phyloP scores from a whole-genome alignment of 73 alveolate species.

The Stentor coeruleus region DNA sequence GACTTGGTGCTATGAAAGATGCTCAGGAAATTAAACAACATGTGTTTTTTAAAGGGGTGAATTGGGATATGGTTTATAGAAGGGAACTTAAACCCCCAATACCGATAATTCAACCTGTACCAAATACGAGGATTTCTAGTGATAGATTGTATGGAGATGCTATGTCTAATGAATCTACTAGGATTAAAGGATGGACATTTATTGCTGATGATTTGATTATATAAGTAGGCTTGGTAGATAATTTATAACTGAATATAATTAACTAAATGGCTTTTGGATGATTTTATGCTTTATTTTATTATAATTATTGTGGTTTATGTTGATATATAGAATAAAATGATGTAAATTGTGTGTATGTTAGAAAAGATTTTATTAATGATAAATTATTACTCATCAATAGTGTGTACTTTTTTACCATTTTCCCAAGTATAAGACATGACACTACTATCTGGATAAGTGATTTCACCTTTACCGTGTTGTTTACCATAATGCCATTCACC shows the following conservation, averaged over 20 bases:
- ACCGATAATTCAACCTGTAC: conserved; percentile 28
- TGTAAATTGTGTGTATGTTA: too few species aligned
- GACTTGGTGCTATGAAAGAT: conserved; percentile 84
- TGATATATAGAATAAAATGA: too few species aligned
- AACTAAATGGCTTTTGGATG: too few species aligned
- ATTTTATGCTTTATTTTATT: too few species aligned
- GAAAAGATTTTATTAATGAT: too few species aligned
- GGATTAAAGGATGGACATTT: neutral
- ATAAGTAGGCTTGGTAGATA: neutral
- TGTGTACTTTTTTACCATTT: neutral
- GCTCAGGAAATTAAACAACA: conserved; percentile 87
- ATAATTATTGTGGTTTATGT: too few species aligned
- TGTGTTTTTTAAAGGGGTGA: conserved; percentile 85
- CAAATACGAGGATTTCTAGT: neutral
- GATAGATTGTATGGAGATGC: neutral
- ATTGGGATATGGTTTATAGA: conserved; percentile 77
- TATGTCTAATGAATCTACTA: neutral
- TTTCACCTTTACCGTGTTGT: conserved; percentile 31
- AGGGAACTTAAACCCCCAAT: conserved; percentile 45
- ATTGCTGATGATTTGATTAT: neutral
- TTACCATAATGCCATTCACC: conserved; percentile 40
- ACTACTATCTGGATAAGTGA: conserved; percentile 9
- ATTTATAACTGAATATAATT: too few species aligned
- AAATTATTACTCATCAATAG: too few species aligned
- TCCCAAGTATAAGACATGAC: neutral